Conservation (phyloP, 2,329 filamentous ascomycete species). For the Drechslera avenae region DNA sequence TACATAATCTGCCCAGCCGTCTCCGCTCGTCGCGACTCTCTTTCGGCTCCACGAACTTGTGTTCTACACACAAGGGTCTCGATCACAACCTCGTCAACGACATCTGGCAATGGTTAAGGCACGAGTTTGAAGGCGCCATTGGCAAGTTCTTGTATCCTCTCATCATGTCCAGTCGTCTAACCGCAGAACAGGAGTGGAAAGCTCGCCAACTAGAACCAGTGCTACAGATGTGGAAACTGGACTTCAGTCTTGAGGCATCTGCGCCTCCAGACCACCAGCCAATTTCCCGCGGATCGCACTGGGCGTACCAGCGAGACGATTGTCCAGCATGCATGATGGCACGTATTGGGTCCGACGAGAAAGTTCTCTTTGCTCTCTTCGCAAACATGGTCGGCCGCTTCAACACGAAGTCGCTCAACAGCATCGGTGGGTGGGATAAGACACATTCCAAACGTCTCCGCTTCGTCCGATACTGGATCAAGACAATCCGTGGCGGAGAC, state of each 20-base stretch:
- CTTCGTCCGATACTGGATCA: constrained; percentile 35
- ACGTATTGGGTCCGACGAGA: constrained; percentile 32
- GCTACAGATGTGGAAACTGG: constrained; percentile 29
- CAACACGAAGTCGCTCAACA: constrained; percentile 1
- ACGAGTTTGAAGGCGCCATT: constrained; percentile 31
- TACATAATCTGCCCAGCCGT: constrained; percentile 29
- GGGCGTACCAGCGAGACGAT: constrained; percentile 26
- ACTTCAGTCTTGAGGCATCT: constrained; percentile 21
- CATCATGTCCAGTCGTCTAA: constrained; percentile 26
- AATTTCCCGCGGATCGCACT: constrained; percentile 21
- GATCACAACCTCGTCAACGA: constrained; percentile 24
- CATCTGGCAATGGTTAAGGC: constrained; percentile 29
- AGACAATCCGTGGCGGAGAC: constrained; percentile 11
- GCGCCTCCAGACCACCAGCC: constrained; percentile 25
- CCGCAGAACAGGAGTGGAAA: constrained; percentile 16
- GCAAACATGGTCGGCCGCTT: constrained; percentile 33
- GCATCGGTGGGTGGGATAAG: constrained; percentile 12
- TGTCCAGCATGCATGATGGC: constrained; percentile 42
- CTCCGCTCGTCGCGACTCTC: constrained; percentile 27
- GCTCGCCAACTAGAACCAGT: constrained; percentile 39
- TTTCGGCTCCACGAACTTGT: constrained; percentile 22
- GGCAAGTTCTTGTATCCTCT: constrained; percentile 37
- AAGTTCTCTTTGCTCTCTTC: constrained; percentile 33
- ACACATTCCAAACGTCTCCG: constrained; percentile 28
- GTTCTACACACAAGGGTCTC: constrained; percentile 32